Evolutionary conservation across 1,284 basidiomycete genomes (phyloP).

Genomic region (Moesziomyces antarcticus): DNA sequence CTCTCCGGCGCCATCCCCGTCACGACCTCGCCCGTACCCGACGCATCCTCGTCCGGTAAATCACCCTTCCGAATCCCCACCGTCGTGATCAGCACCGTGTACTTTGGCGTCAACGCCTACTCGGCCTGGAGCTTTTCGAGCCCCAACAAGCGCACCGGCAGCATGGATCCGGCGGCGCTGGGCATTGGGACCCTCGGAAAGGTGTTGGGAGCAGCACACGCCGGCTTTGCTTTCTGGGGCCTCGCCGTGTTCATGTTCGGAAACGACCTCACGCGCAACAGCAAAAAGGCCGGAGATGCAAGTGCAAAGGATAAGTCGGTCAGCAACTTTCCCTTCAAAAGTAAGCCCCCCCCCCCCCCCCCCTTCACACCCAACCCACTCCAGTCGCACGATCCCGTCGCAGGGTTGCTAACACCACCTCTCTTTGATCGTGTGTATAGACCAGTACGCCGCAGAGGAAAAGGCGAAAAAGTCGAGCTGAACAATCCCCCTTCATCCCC

Average conservation of each 20-base stretch:
- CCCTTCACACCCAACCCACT: neutral
- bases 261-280: conserved; percentile 42
- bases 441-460: conserved; percentile 38
- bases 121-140: conserved; percentile 28
- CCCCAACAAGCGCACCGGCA: conserved; percentile 2
- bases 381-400: neutral
- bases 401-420: neutral
- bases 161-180: conserved; percentile 14
- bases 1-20: conserved; percentile 46
- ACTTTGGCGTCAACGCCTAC: conserved; percentile 40
- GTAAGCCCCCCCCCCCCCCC: conserved; percentile 10
- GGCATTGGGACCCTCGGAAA: conserved; percentile 46
- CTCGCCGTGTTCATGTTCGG: conserved; percentile 49
- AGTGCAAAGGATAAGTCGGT: conserved; percentile 67
- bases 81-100: conserved; percentile 37
- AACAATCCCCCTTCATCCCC: neutral
- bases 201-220: conserved; percentile 28
- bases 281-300: conserved; percentile 39
- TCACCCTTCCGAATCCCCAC: conserved; percentile 41
- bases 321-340: conserved; percentile 46
- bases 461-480: conserved; percentile 39
- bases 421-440: neutral
- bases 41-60: conserved; percentile 26
- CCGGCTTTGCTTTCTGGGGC: conserved; percentile 42
- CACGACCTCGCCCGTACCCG: conserved; percentile 38